Evolutionary conservation across 768 basidiomycete species (phyloP), one percentile per base, ranked within the genome.

Genomic region (Mycena vulgaris): DNA sequence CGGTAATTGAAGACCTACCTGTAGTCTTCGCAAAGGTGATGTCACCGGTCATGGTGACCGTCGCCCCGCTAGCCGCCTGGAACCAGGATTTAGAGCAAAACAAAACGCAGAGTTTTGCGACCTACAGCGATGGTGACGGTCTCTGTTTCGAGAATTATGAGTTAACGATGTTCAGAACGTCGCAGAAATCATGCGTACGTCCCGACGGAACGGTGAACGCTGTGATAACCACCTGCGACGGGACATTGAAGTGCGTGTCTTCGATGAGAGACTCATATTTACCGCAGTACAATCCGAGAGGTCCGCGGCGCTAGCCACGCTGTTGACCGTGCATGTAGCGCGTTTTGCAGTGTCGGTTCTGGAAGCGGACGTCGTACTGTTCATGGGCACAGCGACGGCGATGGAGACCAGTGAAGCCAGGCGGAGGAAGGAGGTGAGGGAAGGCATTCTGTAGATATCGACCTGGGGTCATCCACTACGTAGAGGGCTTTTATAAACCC

Each of bases 11-110:
- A 35, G 5, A 1, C 49, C 2, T 17, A 71, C 73, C 47, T 2
- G 73, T 71, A 19, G 73, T 74, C 49, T 71, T 71, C 1, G 69
- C 60, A 14, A 74, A 74, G 5, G 66, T 62, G 14, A 74, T 68
- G 49, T 74, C 73, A 1, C 73, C 73, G 2, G 49, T 64, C 73
- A 74, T 74, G 4, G 33, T 76, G 67, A 35, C 77, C 66, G 47
- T 78, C 65, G 13, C 73, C 28, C 37, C 81, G 76, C 55, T 81
- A 78, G 85, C 84, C 80, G 40, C 78, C 80, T 25, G 11, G 21
- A 5, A 11, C 21, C n/a, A n/a, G 5, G n/a, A n/a, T n/a, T 45
- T 45, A 45, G 42, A 23, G 42, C 19, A 45, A 45, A 45, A 45
- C n/a, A n/a, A n/a, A 3, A 4, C 3, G 42, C 9, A 3, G 28